Conservation (phyloP, 2,329 filamentous ascomycete species). For the Xylogone sp. region DNA sequence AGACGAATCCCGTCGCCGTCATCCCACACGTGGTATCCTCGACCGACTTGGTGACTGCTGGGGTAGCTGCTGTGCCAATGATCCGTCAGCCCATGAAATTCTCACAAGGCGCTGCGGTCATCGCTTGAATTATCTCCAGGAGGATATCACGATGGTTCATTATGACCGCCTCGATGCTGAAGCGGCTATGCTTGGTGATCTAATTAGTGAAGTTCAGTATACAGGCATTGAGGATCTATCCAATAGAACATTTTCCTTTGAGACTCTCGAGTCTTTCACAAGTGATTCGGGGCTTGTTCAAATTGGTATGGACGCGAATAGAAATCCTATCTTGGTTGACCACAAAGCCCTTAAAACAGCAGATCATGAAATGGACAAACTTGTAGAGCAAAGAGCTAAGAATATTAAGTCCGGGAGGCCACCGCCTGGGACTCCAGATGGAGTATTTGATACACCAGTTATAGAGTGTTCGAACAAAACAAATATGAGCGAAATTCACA, state of each 20-base stretch:
- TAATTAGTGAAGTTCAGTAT: conserved; percentile 1
- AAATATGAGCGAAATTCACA: too few relatives aligned
- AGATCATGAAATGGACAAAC: not conserved
- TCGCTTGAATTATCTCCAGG: conserved; percentile 2
- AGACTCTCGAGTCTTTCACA: conserved; percentile 1
- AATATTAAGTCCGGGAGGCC: not conserved
- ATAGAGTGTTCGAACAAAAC: too few relatives aligned
- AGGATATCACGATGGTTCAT: conserved; percentile 1
- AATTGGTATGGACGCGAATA: not conserved
- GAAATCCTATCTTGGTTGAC: too few relatives aligned
- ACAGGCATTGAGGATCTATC: not conserved
- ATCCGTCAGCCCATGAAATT: conserved; percentile 1
- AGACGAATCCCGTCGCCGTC: conserved; percentile 18
- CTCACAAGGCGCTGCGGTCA: conserved; percentile 1
- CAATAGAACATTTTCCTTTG: not conserved
- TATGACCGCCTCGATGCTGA: not conserved
- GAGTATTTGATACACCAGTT: not conserved
- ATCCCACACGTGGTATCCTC: not conserved
- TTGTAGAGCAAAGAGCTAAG: conserved; percentile 2
- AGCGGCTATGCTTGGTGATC: conserved; percentile 2
- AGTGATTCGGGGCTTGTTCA: not conserved
- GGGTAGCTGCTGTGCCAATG: conserved; percentile 1
- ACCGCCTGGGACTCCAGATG: not conserved
- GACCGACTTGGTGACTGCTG: conserved; percentile 3
- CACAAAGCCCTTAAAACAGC: not conserved